phyloP scores from a whole-genome alignment of 768 basidiomycete genomes.

The Gautieria morchelliformis region DNA sequence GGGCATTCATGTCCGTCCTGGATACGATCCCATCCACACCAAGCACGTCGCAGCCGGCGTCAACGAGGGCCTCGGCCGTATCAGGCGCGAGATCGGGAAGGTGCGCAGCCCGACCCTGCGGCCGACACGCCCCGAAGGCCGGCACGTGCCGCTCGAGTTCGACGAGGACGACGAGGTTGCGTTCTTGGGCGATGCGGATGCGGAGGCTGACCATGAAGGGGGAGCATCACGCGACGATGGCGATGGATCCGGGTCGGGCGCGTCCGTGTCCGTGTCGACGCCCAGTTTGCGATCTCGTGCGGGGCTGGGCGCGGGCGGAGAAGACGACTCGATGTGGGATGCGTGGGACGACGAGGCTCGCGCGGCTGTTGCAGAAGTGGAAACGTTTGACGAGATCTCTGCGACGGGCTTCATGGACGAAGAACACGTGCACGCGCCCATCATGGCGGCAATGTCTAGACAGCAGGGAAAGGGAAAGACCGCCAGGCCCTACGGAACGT shows the following conservation, averaged over 20 bases:
- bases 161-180: slow-evolving; percentile 62
- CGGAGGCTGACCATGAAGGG: slow-evolving; percentile 17
- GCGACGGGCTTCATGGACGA: slow-evolving; percentile 11
- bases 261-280: slow-evolving; percentile 14
- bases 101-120: slow-evolving; percentile 36
- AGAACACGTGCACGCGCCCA: not conserved
- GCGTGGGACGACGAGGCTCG: slow-evolving; percentile 40
- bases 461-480: not conserved
- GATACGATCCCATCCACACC: slow-evolving; percentile 27
- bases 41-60: slow-evolving; percentile 40
- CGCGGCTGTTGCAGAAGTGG: slow-evolving; percentile 40
- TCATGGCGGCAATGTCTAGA: not conserved
- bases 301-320: slow-evolving; percentile 20
- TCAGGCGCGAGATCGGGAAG: slow-evolving; percentile 46
- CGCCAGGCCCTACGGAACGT: not conserved
- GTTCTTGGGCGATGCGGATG: slow-evolving; percentile 23
- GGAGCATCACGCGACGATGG: slow-evolving; percentile 17
- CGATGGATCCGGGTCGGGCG: not conserved
- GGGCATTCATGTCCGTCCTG: slow-evolving; percentile 33
- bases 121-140: slow-evolving; percentile 10
- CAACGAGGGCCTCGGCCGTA: slow-evolving; percentile 48
- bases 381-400: slow-evolving; percentile 38
- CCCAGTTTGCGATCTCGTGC: slow-evolving; percentile 28
- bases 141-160: slow-evolving; percentile 27
- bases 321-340: slow-evolving; percentile 16